Conservation (phyloP, 2,329 filamentous ascomycete species). For the Sclerotinia trifoliorum region DNA sequence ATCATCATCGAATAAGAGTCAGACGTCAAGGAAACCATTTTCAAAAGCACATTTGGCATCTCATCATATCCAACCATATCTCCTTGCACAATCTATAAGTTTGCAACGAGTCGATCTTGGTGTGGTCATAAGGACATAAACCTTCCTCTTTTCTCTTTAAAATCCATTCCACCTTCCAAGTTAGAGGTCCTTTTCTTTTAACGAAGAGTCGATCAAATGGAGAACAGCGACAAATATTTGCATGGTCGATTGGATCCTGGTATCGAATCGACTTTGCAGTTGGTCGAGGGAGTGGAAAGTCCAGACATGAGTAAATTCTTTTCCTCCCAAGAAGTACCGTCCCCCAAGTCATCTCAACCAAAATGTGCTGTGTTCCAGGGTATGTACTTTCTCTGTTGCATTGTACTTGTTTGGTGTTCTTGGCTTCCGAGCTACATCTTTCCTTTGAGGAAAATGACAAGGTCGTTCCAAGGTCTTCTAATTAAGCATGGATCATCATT, state of each 20-base stretch:
- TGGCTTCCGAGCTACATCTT: constrained; percentile 22
- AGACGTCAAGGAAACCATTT: constrained; percentile 2
- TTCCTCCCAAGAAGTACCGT: background rate
- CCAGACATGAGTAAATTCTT: constrained; percentile 1
- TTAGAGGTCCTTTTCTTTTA: background rate
- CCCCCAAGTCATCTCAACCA: background rate
- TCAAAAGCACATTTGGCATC: background rate
- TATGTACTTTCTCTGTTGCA: constrained; percentile 8
- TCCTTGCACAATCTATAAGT: constrained; percentile 9
- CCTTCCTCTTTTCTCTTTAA: constrained; percentile 14
- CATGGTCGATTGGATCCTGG: constrained; percentile 20
- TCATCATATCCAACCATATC: constrained; percentile 6
- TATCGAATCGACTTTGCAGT: constrained; percentile 13
- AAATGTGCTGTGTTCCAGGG: constrained; percentile 1
- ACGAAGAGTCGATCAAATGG: constrained; percentile 7
- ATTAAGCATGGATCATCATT: constrained; percentile 8
- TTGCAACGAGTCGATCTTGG: background rate
- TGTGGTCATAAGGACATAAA: constrained; percentile 19
- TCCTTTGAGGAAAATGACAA: constrained; percentile 7
- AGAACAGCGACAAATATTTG: constrained; percentile 15
- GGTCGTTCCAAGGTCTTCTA: constrained; percentile 3
- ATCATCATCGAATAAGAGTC: constrained; percentile 13
- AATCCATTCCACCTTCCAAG: constrained; percentile 15
- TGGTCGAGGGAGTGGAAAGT: constrained; percentile 18
- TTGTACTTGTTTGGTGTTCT: constrained; percentile 15